These are phyloP conservation scores for Podospora anserina DNA, from an alignment of 495 filamentous ascomycete genomes.

Conservation along the genomic window DNA sequence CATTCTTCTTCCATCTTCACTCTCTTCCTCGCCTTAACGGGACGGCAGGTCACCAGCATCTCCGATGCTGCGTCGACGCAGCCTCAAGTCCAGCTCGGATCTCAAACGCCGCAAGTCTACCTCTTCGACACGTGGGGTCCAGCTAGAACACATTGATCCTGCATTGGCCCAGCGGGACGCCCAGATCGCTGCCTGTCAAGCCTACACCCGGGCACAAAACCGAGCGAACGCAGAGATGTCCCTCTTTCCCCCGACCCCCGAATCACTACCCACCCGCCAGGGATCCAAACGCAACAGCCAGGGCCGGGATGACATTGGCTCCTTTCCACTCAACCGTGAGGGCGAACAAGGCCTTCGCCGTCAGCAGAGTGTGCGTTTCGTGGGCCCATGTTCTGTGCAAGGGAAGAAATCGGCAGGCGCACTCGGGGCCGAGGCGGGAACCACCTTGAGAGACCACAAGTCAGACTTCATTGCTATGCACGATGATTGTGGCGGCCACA, in stretches of 20 bases:
- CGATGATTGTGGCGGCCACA: constrained; percentile 14
- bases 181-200: constrained; percentile 62
- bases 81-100: constrained; percentile 37
- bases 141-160: constrained; percentile 50
- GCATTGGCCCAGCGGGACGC: constrained; percentile 60
- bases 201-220: constrained; percentile 58
- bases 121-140: constrained; percentile 53
- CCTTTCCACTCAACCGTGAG: constrained; percentile 6
- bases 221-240: constrained; percentile 43
- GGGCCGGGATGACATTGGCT: background rate
- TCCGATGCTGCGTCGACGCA: constrained; percentile 49
- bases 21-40: constrained; percentile 16
- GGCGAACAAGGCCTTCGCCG: constrained; percentile 32
- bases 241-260: constrained; percentile 31
- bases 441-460: constrained; percentile 1
- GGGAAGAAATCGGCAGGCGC: constrained; percentile 18
- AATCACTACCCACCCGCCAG: constrained; percentile 21
- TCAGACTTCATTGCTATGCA: background rate
- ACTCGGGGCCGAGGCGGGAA: background rate
- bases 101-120: constrained; percentile 62
- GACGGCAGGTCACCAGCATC: background rate
- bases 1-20: constrained; percentile 16
- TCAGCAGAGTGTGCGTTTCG: constrained; percentile 56
- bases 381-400: constrained; percentile 37
- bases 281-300: constrained; percentile 6